Base-by-base conservation (phyloP, 2,329 filamentous ascomycete species). In the Alternaria atra region DNA sequence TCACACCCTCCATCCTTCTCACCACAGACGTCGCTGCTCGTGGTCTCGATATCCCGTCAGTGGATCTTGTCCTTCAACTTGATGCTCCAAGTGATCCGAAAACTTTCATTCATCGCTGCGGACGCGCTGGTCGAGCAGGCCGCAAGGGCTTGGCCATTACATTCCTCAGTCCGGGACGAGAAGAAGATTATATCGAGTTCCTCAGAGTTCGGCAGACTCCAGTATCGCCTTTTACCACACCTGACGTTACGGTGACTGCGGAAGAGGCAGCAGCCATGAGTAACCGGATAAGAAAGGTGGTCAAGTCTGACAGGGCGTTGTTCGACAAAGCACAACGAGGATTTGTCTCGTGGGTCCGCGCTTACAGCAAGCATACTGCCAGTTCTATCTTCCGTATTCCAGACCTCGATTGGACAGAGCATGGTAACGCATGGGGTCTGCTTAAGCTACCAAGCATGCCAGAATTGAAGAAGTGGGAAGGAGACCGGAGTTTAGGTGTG, bases 11-110 rank as follows among this genome's bases (percentile, higher is more conserved):
- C 1, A 86, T 99, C 34, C 87, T 99, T 10, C 84, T 99, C 6
- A 98, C 94, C 6, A 98, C 95, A 17, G 94, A 98, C 75, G 89
- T 98, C 27, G 93, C 94, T 2, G 92, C 94, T 3, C 88, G 94
- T 61, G 94, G 94, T 13, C 86, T 98, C 5, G 94, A 98, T 76
- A 95, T 97, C 55, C 93, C 94, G 0, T 89, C 93, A 58, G 93
- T 97, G 39, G 94, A 97, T 74, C 85, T 97, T 2, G 94, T 97
- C 5, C 86, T 97, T 1, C 94, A 97, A 75, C 84, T 97, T 43
- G 94, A 97, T 75, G 91, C 89, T 3, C 89, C 89, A 2, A 92
- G 90, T 40, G 94, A 97, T 71, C 92, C 94, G 0, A 98, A 98
- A 77, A 93, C 91, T 10, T 90, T 90, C 71, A 86, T 90, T 39